These are phyloP conservation scores for Castanea crenata DNA, from an alignment of 306 rosid genomes.

Conservation along the genomic window DNA sequence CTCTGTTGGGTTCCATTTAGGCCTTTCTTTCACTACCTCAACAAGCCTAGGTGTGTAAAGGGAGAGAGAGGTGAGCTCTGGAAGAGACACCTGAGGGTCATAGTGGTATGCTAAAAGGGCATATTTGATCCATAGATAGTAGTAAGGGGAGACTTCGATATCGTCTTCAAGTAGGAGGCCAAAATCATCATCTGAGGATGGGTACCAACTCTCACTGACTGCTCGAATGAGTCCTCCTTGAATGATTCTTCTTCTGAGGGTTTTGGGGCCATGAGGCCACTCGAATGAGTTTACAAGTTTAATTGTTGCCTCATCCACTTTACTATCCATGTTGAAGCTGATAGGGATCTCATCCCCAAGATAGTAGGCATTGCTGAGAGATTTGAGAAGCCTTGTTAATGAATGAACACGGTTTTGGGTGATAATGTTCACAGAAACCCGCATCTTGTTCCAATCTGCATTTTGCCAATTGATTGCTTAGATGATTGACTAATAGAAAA, in stretches of 20 bases:
- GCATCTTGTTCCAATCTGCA: conserved; percentile 88
- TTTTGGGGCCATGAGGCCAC: conserved; percentile 96
- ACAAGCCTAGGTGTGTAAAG: conserved; percentile 91
- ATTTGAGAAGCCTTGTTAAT: conserved; percentile 76
- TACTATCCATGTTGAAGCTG: conserved; percentile 90
- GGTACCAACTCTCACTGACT: conserved; percentile 98
- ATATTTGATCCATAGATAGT: conserved; percentile 92
- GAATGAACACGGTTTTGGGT: conserved; percentile 80
- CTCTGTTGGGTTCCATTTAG: conserved; percentile 84
- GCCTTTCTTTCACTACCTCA: conserved; percentile 94
- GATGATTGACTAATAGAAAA: not conserved
- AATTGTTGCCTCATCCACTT: conserved; percentile 78
- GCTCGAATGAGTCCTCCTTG: conserved; percentile 98
- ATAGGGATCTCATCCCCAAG: conserved; percentile 82
- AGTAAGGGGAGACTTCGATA: conserved; percentile 93
- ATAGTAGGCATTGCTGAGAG: conserved; percentile 77
- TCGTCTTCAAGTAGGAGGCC: conserved; percentile 93
- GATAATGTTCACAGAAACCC: conserved; percentile 73
- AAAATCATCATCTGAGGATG: conserved; percentile 77
- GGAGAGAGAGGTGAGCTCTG: conserved; percentile 80
- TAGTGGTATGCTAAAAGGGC: conserved; percentile 85
- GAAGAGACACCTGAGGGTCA: conserved; percentile 85
- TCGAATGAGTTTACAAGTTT: conserved; percentile 58
- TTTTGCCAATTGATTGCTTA: not conserved
- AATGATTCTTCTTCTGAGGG: conserved; percentile 80